Base-by-base conservation (phyloP, 2,329 filamentous ascomycete species). In the Acrocalymma vagum region DNA sequence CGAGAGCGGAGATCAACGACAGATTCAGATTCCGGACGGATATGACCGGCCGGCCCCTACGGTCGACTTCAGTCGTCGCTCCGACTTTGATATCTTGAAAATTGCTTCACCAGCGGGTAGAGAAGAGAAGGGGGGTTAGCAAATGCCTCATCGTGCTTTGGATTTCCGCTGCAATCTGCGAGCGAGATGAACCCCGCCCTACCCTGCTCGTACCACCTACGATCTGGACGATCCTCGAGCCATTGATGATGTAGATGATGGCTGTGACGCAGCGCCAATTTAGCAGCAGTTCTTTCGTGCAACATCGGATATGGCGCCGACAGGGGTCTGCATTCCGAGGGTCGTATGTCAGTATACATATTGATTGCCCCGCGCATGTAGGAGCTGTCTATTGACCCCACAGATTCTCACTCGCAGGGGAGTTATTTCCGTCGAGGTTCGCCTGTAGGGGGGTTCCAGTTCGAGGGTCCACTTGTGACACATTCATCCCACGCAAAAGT, bases 401-500 rank as follows among this genome's bases (percentile, higher is more conserved):
- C 8, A 23, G 20, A 29, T 24, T 33, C 21, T 26, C 22, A 11
- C 21, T 14, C 14, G 18, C n/a, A 16, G 22, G 13, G 29, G 20
- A 22, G 14, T 31, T 28, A 42, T 40, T 41, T 28, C 35, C 35
- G 33, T 24, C 28, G 28, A 25, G 22, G 37, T 32, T 38, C 21
- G n/a, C n/a, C n/a, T n/a, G 32, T 4, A 15, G 17, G 14, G 31
- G 31, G 39, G 39, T 36, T 43, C 17, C 44, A 32, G 40, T 34
- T 14, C 37, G 36, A 11, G 9, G 13, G 16, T 13, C 16, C 15
- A 23, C 15, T 15, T 33, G 37, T 40, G 27, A 29, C 22, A 28
- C 35, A 29, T 46, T 24, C 45, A 34, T 39, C 46, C 42, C 46
- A 38, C 42, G 39, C 40, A 25, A 32, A 38, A 24, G n/a, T n/a